Percentiles rank a stretch among this genome's conserved stretches.
phyloP scores from a whole-genome alignment of 768 basidiomycete genomes.

The Xerocomellus amylosporus region DNA sequence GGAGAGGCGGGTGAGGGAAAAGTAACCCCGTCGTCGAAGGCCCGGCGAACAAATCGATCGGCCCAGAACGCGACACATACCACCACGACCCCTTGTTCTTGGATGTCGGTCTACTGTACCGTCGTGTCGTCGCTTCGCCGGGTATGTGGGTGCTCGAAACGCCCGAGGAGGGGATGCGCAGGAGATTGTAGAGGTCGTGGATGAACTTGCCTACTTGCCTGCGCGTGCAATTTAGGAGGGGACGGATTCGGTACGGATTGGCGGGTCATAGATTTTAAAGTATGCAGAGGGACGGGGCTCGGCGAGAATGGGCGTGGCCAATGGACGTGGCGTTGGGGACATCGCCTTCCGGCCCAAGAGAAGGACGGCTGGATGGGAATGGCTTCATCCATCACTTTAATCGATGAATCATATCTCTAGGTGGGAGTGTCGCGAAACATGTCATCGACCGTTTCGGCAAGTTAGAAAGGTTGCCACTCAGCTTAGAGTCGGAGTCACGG shows the following conservation, averaged over 20 bases:
- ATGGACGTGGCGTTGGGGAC: too few species aligned
- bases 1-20: conserved; percentile 13
- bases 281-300: conserved; percentile 44
- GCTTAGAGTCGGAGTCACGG: too few species aligned
- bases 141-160: conserved; percentile 50
- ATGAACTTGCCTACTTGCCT: conserved; percentile 39
- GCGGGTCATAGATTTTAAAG: too few species aligned
- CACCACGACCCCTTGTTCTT: conserved; percentile 28
- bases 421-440: too few species aligned
- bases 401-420: too few species aligned
- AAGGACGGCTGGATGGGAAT: too few species aligned
- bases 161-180: conserved; percentile 46
- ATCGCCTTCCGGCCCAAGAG: too few species aligned
- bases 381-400: too few species aligned
- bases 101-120: conserved; percentile 27
- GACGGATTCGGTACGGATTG: too few species aligned
- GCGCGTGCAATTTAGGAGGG: conserved; percentile 36
- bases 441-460: too few species aligned
- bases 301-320: too few species aligned
- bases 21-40: conserved; percentile 31
- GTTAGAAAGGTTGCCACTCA: too few species aligned
- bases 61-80: conserved; percentile 27
- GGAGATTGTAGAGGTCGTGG: conserved; percentile 39
- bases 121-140: conserved; percentile 30
- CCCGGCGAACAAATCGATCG: conserved; percentile 31